Base-by-base conservation (phyloP, 2,329 filamentous ascomycete genomes). In the Aspergillus ibericus region DNA sequence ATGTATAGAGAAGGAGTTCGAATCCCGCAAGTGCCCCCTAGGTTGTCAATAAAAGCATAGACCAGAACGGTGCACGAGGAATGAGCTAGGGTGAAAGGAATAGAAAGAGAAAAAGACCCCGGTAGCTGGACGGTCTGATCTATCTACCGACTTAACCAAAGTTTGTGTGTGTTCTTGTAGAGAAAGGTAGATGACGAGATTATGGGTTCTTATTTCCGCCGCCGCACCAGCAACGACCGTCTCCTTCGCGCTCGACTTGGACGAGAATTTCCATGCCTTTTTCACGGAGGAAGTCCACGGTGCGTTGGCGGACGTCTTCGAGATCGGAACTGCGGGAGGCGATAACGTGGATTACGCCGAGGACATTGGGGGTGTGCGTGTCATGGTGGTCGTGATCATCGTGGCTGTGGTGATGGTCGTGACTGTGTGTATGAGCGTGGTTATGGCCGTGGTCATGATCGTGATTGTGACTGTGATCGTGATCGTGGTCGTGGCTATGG, bases 261-360 rank as follows among this genome's bases (percentile, higher is more conserved):
- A 97, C 84, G 25, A 96, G 87, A 12, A 92, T 85, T 68, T 96
- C 88, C 77, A 97, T 89, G 42, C 87, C 85, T 63, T 89, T 84
- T 53, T 85, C 84, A 7, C 82, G 77, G 20, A 96, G 80, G 65
- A 92, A 95, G 44, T 85, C 82, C 46, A 83, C 81, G 0, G 93
- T 89, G n/a, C 92, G 83, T 59, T 91, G 85, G 52, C 91, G 83
- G 5, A 97, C 91, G 62, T 97, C 93, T 67, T 96, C 91, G 56
- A 93, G 72, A 66, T 93, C 87, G 2, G 88, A 86, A 2, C 83
- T 85, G 22, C 85, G 84, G 0, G 87, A 85, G 0, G 91, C 91
- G 59, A 92, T 86, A 38, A 97, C 84, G 70, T 97, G 93, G 60
- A 97, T 93, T 1, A 95, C 88, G 2, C 93, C 93, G 12, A 93